Evolutionary conservation across 2,329 filamentous ascomycete genomes (phyloP).

Genomic region (Sordariomycetes sp.): DNA sequence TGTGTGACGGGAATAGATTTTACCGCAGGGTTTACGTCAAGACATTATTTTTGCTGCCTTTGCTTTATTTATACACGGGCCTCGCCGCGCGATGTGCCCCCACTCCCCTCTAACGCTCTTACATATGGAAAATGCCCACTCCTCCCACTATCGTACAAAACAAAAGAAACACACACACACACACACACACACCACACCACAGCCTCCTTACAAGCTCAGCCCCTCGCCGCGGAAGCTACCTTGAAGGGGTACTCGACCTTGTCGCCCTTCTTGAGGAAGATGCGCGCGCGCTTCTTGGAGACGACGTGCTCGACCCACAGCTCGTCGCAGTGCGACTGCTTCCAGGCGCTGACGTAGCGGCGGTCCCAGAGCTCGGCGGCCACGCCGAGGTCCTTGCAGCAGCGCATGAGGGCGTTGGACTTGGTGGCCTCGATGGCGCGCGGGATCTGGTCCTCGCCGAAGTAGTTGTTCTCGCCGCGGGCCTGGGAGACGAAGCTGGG

Average conservation of each 20-base stretch:
- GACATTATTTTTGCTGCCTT: not conserved
- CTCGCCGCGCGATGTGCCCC: too few species aligned
- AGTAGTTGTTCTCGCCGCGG: constrained; percentile 90
- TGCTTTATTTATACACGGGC: not conserved
- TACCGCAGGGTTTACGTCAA: too few species aligned
- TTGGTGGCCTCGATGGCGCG: constrained; percentile 96
- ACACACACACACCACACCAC: too few species aligned
- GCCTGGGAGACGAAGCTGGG: constrained; percentile 80
- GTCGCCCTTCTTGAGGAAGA: constrained; percentile 72
- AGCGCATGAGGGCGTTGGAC: constrained; percentile 94
- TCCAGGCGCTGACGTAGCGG: constrained; percentile 75
- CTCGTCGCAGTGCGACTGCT: constrained; percentile 63
- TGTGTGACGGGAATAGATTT: not conserved
- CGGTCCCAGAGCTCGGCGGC: constrained; percentile 97
- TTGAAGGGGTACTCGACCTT: constrained; percentile 54
- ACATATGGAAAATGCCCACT: not conserved
- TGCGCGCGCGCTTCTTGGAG: constrained; percentile 82
- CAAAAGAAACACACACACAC: too few species aligned
- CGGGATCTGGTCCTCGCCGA: constrained; percentile 78
- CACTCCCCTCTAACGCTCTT: too few species aligned
- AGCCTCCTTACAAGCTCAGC: too few species aligned
- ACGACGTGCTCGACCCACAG: constrained; percentile 79
- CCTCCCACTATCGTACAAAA: too few species aligned
- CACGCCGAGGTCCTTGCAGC: constrained; percentile 95
- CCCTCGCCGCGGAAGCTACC: constrained; percentile 2